Conservation (phyloP, 495 filamentous ascomycete genomes). For the Pyrenula massariospora region DNA sequence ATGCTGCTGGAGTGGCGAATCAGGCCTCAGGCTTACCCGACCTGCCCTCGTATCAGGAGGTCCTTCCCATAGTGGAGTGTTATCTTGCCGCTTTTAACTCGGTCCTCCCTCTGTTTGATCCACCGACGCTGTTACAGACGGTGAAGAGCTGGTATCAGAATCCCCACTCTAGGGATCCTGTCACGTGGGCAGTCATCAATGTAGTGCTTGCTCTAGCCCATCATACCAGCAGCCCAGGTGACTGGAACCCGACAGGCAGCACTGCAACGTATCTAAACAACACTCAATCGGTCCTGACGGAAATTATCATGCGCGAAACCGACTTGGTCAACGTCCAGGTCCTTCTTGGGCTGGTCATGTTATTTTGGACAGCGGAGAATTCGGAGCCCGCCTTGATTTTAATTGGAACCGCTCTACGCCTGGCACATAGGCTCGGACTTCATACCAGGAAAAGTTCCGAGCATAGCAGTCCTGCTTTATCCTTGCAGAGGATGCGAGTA, state of each 20-base stretch:
- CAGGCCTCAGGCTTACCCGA: too few relatives aligned
- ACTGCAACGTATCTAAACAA: background rate
- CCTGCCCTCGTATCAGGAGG: too few relatives aligned
- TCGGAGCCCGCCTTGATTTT: slow-evolving; percentile 13
- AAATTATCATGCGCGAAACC: slow-evolving; percentile 9
- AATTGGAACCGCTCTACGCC: slow-evolving; percentile 9
- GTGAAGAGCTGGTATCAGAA: too few relatives aligned
- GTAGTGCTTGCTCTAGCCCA: slow-evolving; percentile 13
- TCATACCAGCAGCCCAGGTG: too few relatives aligned
- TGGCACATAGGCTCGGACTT: slow-evolving; percentile 13
- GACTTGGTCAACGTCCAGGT: slow-evolving; percentile 12
- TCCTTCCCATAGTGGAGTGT: too few relatives aligned
- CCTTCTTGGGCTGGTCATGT: slow-evolving; percentile 10
- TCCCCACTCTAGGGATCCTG: too few relatives aligned
- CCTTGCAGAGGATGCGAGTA: slow-evolving; percentile 9
- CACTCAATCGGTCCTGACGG: background rate
- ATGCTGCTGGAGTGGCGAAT: too few relatives aligned
- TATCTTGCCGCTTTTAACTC: too few relatives aligned
- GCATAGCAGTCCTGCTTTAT: slow-evolving; percentile 4
- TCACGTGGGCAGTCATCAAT: slow-evolving; percentile 12
- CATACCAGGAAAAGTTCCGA: slow-evolving; percentile 8
- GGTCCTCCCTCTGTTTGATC: too few relatives aligned
- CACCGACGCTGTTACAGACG: too few relatives aligned
- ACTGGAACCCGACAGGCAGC: too few relatives aligned
- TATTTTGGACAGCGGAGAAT: slow-evolving; percentile 14